Base-by-base conservation (phyloP, 108 stramenopile genomes). In the Mayamaea pseudoterrestris region DNA sequence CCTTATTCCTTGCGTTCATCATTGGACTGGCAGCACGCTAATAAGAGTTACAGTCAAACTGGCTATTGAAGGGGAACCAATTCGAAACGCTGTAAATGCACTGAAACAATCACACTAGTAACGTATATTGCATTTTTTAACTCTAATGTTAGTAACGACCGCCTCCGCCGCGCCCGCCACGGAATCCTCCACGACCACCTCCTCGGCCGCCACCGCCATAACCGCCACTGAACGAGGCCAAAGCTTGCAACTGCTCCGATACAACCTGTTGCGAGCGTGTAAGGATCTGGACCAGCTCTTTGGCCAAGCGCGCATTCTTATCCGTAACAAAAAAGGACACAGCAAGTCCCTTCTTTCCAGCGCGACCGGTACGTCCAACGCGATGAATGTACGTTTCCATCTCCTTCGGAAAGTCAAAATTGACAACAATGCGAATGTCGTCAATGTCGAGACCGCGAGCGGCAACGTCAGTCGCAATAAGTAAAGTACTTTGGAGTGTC, bases 391-490 rank as follows among this genome's bases (percentile, higher is more conserved):
- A 95, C 24, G 51, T 73, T 48, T 89, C 90, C 46, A 78, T 80
- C 57, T 83, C 85, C 37, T 76, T 78, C 27, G 92, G 82, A 41
- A 93, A 81, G 65, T 93, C 92, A 51, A 86, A 93, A 59, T 93
- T 93, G 26, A 90, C 82, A 5, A 95, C 94, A 83, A 93, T 88
- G 35, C 69, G 74, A 58, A 99, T 90, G 42, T 94, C 93, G 66
- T 93, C 48, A 24, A 40, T 20, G 30, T 49, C 96, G 24, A 99
- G 66, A 27, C 99, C 99, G 8, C 99, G 79, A 13, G 99, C 96
- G 24, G 99, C 99, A 23, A 99, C 99, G 67, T 99, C 99, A 20
- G 96, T 99, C 9, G 98, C 99, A 28, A 97, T 84, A 27, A 99
- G 62, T 35, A 98, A 57, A 29, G 83, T 81, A 37, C 67, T 69